Evolutionary conservation across 805 yeast genomes (phyloP), one percentile per base, ranked within the genome.

Genomic region (Lipomyces mesembrius): DNA sequence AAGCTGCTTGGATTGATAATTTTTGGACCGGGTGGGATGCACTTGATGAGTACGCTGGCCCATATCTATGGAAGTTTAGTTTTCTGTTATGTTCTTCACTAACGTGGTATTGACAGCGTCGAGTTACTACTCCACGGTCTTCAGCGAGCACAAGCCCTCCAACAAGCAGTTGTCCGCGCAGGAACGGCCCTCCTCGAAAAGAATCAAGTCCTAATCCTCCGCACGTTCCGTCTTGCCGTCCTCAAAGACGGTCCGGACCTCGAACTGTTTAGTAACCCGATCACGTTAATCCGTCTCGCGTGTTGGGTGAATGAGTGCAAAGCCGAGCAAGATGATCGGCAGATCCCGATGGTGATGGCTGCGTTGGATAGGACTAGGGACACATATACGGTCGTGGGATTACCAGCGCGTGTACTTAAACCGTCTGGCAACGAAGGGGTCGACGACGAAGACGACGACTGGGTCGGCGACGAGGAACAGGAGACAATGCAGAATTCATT

Each of bases 151-250:
- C 91, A 91, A 74, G 75, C 82, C 35, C 85, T 91, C 67, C 99
- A 95, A 76, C 88, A 88, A 72, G 87, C 91, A 7, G 86, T 95
- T 1, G 95, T 94, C 75, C 84, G 88, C 60, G 90, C 97, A 0
- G 97, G 98, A 1, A 89, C 89, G 77, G 91, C 94, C n/a, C 83
- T 94, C 14, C 82, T 95, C 69, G 98, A 95, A 74, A 88, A 94
- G 73, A 86, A 88, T 69, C 81, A 89, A 74, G 85, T 94, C 62
- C 92, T 90, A 73, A 90, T 91, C 74, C 82, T 95, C 66, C 82
- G 92, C 59, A 83, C 91, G 22, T 95, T 90, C 76, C 82, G 97
- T 65, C 82, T 95, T 59, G 96, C 96, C 57, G 97, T 95, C 9
- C 78, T 96, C 54, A 91, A 89, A 69, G 98, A 93, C 75, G 96